Percentiles rank a stretch among this genome's conserved stretches.
Evolutionary conservation across 1,284 basidiomycete genomes (phyloP).

Genomic region (Ustilago tritici): DNA sequence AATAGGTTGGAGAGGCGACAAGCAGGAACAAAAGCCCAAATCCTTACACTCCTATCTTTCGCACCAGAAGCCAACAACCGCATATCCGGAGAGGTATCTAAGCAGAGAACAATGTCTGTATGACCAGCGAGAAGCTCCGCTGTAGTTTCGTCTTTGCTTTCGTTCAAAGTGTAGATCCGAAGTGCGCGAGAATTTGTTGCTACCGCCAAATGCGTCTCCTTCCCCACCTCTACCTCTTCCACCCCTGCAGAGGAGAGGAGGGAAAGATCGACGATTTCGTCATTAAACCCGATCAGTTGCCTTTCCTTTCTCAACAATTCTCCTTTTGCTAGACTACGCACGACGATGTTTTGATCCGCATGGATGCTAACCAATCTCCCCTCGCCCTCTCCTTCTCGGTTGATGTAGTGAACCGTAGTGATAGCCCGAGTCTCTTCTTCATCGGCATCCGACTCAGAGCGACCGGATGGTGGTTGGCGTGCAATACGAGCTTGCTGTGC

Average conservation of each 20-base stretch:
- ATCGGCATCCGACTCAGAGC: constrained; percentile 25
- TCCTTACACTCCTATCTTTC: constrained; percentile 87
- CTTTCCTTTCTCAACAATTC: constrained; percentile 72
- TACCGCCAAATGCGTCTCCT: constrained; percentile 83
- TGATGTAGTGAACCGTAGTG: constrained; percentile 54
- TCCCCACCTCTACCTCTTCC: not conserved
- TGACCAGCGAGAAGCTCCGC: constrained; percentile 73
- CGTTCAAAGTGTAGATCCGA: constrained; percentile 79
- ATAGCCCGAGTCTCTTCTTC: constrained; percentile 62
- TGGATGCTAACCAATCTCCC: constrained; percentile 79
- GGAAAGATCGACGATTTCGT: constrained; percentile 91
- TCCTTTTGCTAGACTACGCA: constrained; percentile 73
- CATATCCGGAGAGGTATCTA: constrained; percentile 79
- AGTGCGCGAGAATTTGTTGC: constrained; percentile 96
- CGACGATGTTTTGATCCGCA: constrained; percentile 95
- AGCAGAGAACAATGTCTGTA: constrained; percentile 87
- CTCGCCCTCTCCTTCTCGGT: not conserved
- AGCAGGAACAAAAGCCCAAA: constrained; percentile 76
- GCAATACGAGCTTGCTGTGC: constrained; percentile 11
- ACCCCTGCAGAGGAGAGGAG: constrained; percentile 32
- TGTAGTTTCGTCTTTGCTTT: constrained; percentile 42
- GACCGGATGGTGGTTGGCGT: constrained; percentile 7
- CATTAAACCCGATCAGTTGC: constrained; percentile 95
- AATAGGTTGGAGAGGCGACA: constrained; percentile 6
- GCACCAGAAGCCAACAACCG: constrained; percentile 86